Percentiles rank a stretch among this genome's conserved stretches.
phyloP scores from a whole-genome alignment of 345 rosid species.

The Acer negundo region DNA sequence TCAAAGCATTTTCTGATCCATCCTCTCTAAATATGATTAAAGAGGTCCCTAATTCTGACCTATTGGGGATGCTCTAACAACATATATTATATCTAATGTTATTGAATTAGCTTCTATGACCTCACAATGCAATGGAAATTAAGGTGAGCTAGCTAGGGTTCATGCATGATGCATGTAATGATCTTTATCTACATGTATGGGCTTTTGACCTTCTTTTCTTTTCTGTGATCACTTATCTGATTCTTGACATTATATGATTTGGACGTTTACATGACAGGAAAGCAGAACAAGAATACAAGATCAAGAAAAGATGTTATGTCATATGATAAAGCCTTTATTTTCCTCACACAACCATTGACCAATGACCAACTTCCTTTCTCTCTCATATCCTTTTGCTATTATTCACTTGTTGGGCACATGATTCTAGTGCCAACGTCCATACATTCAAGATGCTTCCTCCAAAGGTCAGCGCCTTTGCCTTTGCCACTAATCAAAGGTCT shows the following conservation, averaged over 20 bases:
- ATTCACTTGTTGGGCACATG: background rate
- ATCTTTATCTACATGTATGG: background rate
- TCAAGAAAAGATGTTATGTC: background rate
- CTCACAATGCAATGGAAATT: no score
- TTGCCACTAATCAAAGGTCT: no score
- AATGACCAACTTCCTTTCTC: background rate
- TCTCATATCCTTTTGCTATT: background rate
- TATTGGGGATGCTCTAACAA: no score
- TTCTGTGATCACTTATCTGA: background rate
- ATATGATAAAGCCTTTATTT: background rate
- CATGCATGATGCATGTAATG: no score
- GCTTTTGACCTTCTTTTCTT: constrained; percentile 13
- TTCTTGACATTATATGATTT: background rate
- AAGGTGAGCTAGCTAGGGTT: no score
- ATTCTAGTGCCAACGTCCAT: constrained; percentile 3
- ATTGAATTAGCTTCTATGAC: no score
- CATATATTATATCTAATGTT: no score
- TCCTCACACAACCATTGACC: background rate
- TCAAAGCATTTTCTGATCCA: no score
- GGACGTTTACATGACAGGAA: background rate
- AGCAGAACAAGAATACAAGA: background rate
- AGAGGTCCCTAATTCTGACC: no score
- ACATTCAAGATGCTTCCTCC: background rate
- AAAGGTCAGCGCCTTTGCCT: no score
- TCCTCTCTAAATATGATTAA: no score